These are phyloP conservation scores for Cicer cuneatum DNA, from an alignment of 306 rosid species.

Conservation along the genomic window DNA sequence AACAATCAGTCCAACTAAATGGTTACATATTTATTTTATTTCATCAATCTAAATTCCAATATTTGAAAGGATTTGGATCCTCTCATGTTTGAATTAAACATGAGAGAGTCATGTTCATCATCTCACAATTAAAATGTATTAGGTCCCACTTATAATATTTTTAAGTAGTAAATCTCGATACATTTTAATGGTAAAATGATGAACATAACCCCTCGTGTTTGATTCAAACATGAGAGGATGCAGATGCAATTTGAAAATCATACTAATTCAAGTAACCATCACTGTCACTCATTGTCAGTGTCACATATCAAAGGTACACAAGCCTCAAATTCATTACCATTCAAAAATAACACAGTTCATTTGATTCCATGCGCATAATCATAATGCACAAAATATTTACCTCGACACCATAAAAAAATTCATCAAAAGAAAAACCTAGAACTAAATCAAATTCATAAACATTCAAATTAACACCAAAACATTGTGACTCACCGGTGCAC, in stretches of 20 bases:
- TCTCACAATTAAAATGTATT: too few relatives aligned
- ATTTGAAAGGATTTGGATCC: too few relatives aligned
- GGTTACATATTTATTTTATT: not conserved
- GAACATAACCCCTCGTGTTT: too few relatives aligned
- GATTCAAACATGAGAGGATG: too few relatives aligned
- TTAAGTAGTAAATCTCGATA: too few relatives aligned
- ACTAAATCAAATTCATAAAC: not conserved
- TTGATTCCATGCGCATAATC: not conserved
- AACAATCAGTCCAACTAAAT: not conserved
- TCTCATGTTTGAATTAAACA: too few relatives aligned
- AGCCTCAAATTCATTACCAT: slow-evolving; percentile 5
- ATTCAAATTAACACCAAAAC: not conserved
- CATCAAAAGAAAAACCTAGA: not conserved
- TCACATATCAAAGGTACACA: slow-evolving; percentile 1
- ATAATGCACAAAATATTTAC: not conserved
- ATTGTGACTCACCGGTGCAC: not conserved
- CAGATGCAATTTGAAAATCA: not conserved
- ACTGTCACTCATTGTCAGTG: not conserved
- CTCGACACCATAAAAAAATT: not conserved
- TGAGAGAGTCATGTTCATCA: too few relatives aligned
- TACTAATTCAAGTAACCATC: not conserved
- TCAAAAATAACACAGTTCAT: not conserved
- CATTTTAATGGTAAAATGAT: too few relatives aligned
- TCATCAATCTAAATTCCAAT: not conserved
- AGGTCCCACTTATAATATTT: too few relatives aligned